phyloP scores from a whole-genome alignment of 1,284 basidiomycete genomes.

The Austroboletus niveus region DNA sequence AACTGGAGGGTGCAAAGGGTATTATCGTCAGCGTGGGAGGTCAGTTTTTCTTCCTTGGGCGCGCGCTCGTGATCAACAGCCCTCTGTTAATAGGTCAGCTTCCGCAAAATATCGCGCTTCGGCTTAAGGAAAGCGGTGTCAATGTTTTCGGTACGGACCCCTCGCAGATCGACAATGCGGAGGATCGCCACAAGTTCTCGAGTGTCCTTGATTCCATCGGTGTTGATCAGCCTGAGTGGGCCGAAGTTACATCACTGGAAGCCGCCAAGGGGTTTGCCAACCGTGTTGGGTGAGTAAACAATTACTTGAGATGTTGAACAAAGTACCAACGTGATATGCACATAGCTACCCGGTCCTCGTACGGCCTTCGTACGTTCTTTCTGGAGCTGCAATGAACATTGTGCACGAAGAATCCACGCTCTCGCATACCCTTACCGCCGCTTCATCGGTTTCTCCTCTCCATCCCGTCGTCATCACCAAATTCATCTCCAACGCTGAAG shows the following conservation, averaged over 20 bases:
- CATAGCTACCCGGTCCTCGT: slow-evolving; percentile 90
- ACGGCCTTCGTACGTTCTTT: slow-evolving; percentile 96
- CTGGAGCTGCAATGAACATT: slow-evolving; percentile 99
- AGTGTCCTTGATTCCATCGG: slow-evolving; percentile 92
- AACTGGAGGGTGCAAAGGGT: slow-evolving; percentile 90
- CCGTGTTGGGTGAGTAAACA: slow-evolving; percentile 62
- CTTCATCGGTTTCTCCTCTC: slow-evolving; percentile 92
- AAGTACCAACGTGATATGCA: slow-evolving; percentile 14
- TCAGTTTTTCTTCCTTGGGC: slow-evolving; percentile 32
- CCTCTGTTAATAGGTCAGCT: slow-evolving; percentile 69
- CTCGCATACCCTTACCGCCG: slow-evolving; percentile 91
- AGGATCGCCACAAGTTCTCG: slow-evolving; percentile 99
- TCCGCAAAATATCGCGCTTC: slow-evolving; percentile 97
- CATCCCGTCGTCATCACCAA: slow-evolving; percentile 99
- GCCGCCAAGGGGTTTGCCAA: slow-evolving; percentile 91
- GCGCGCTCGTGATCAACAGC: neutral
- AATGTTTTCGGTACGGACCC: slow-evolving; percentile 97
- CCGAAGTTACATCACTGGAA: slow-evolving; percentile 85
- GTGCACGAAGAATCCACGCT: slow-evolving; percentile 90
- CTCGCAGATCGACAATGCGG: slow-evolving; percentile 92
- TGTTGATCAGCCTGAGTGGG: slow-evolving; percentile 97
- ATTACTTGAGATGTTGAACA: neutral
- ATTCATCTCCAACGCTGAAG: slow-evolving; percentile 97
- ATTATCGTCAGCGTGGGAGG: slow-evolving; percentile 97
- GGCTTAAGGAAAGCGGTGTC: slow-evolving; percentile 87